Evolutionary conservation across 345 rosid genomes (phyloP), one percentile per base, ranked within the genome.

Genomic region (Hibiscus trionum): DNA sequence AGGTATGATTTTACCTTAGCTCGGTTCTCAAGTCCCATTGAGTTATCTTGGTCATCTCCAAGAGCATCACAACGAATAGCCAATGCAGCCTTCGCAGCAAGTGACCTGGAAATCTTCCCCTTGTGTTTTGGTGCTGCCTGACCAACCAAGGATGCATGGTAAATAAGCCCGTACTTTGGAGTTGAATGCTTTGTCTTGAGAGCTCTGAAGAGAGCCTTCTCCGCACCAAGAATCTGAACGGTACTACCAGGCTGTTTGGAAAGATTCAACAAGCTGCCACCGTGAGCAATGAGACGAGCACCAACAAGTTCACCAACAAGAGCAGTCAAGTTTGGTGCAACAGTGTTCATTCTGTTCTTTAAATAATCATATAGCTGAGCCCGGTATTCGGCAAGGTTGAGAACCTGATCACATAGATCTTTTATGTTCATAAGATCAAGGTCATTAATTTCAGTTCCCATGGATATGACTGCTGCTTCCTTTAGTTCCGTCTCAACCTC

Each of bases 251-350:
- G 97, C 79, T 89, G 96, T 84, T 92, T 95, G 6, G 96, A 84
- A 27, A 95, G 97, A 83, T 92, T 95, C 79, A 90, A 55, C 76
- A 92, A 85, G 81, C 90, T 88, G 63, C 97, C 97, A 0, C 97
- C 99, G 62, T 92, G 98, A 16, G 97, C 96, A 27, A 95, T 92
- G 10, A 95, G 86, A 4, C 96, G 97, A 73, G 97, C 98, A 60
- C 99, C 97, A 2, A 92, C 99, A 64, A 92, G 96, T 82, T 95
- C 97, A 2, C 99, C 99, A 0, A 95, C 99, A 6, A 95, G 87
- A 61, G 90, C 91, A 77, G 99, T 90, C 84, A 95, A 90, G 79
- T 90, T 95, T 5, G 99, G 98, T 0, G 99, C 98, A 26, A 95
- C 76, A 1, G 91, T 90, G 75, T 90, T 89, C 99, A 95, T 95